Base-by-base conservation (phyloP, 73 alveolate species). In the Tetrahymena borealis region DNA sequence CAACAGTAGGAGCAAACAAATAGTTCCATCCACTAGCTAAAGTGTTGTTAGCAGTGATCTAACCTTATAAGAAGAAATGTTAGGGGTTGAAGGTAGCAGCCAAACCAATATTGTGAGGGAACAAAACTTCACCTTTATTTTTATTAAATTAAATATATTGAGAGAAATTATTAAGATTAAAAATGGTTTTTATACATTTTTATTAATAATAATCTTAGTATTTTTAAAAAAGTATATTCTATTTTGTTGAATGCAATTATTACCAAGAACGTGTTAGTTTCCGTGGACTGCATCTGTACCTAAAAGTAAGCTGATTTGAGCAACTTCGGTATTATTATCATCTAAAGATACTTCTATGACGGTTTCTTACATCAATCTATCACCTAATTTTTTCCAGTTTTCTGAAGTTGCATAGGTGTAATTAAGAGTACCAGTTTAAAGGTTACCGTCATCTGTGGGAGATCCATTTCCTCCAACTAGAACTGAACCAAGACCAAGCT, bases 221-320 rank as follows among this genome's bases (percentile, higher is more conserved):
- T n/a, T n/a, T n/a, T n/a, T n/a, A n/a, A n/a, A n/a, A n/a, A n/a
- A n/a, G n/a, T n/a, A n/a, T n/a, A n/a, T n/a, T n/a, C n/a, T n/a
- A n/a, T n/a, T n/a, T n/a, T n/a, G n/a, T n/a, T n/a, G n/a, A n/a
- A n/a, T n/a, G n/a, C 1, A 20, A 60, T 60, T 6, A 10, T n/a
- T 60, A 60, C 85, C 97, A 16, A 94, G 90, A 41, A 93, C 94
- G 78, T 94, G 97, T 39, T 94, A 91, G 41, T 94, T 94, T 8
- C 97, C 97, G 60, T 93, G 97, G n/a, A 94, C 95, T 8, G 97
- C 97, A 92, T 94, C 97, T 24, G 97, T 94, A 79, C 97, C 97
- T 39, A 94, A 90, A 32, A 94, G 91, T 39, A 91, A 94, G 16
- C 33, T 12, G 28, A 94, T 92, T 8, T 41, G 35, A 16, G 78